These are phyloP conservation scores for Mitragyna speciosa DNA, from an alignment of 257 asterid genomes.

Conservation along the genomic window DNA sequence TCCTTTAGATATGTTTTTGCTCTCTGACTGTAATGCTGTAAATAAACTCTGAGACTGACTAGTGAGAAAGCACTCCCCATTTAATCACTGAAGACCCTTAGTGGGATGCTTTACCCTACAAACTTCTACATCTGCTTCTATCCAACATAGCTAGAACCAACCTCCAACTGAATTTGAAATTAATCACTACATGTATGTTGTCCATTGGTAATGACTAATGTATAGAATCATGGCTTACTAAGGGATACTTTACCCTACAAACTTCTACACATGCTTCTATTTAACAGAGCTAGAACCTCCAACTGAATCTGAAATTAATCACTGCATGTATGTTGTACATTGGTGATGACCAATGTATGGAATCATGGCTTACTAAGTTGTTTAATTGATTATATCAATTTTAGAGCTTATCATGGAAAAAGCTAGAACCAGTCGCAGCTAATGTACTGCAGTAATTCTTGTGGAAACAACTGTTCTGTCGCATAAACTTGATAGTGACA, in stretches of 20 bases:
- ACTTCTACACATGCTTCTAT: neutral
- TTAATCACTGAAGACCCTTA: neutral
- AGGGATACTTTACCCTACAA: neutral
- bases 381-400: neutral
- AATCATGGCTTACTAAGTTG: neutral
- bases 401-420: neutral
- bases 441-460: neutral
- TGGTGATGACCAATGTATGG: neutral
- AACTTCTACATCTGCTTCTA: neutral
- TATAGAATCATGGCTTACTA: neutral
- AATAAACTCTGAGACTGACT: neutral
- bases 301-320: neutral
- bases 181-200: too few relatives aligned
- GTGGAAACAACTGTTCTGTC: neutral
- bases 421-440: neutral
- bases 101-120: neutral
- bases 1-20: neutral
- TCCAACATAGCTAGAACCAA: neutral
- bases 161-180: neutral
- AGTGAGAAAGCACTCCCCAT: neutral
- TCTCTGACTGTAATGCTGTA: neutral
- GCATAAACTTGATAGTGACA: neutral
- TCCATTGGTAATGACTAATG: neutral
- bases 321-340: neutral
- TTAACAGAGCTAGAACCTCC: neutral